Evolutionary conservation across 1,284 basidiomycete genomes (phyloP).

Genomic region (Heterobasidion occidentale): DNA sequence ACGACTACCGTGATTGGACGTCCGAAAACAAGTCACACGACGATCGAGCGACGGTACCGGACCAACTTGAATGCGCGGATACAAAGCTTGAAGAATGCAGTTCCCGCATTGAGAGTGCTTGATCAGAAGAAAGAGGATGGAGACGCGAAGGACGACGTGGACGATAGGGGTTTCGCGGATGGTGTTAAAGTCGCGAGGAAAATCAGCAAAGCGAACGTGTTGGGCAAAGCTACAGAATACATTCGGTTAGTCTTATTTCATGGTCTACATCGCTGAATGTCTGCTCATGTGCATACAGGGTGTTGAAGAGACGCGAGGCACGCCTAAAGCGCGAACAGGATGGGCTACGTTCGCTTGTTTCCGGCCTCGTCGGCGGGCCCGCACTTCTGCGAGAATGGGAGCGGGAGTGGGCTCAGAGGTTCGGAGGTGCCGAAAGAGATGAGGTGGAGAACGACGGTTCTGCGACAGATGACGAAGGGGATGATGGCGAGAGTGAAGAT

Average conservation of each 20-base stretch:
- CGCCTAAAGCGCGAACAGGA: slow-evolving; percentile 66
- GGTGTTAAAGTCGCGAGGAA: slow-evolving; percentile 79
- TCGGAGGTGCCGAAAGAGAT: slow-evolving; percentile 70
- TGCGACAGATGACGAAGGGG: slow-evolving; percentile 50
- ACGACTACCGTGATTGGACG: slow-evolving; percentile 29
- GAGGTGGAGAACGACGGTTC: slow-evolving; percentile 51
- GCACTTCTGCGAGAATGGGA: slow-evolving; percentile 69
- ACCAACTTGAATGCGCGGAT: slow-evolving; percentile 90
- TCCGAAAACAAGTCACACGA: slow-evolving; percentile 86
- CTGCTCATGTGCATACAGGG: slow-evolving; percentile 26
- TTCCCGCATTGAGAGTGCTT: slow-evolving; percentile 74
- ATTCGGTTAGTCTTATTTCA: slow-evolving; percentile 37
- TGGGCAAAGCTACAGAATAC: slow-evolving; percentile 79
- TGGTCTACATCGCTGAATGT: no score
- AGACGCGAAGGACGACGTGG: slow-evolving; percentile 44
- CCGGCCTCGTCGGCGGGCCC: slow-evolving; percentile 63
- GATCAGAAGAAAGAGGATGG: slow-evolving; percentile 42
- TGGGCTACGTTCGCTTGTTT: slow-evolving; percentile 58
- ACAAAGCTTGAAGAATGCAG: slow-evolving; percentile 72
- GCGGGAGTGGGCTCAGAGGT: slow-evolving; percentile 57
- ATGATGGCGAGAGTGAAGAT: slow-evolving; percentile 35
- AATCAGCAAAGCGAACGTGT: slow-evolving; percentile 76
- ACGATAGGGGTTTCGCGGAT: slow-evolving; percentile 71
- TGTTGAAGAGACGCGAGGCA: slow-evolving; percentile 65
- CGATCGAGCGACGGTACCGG: slow-evolving; percentile 84